A percentile compares a stretch with the other conserved stretches of the same genome.
Conservation (phyloP, 108 stramenopile species). For the Cylindrotheca fusiformis region DNA sequence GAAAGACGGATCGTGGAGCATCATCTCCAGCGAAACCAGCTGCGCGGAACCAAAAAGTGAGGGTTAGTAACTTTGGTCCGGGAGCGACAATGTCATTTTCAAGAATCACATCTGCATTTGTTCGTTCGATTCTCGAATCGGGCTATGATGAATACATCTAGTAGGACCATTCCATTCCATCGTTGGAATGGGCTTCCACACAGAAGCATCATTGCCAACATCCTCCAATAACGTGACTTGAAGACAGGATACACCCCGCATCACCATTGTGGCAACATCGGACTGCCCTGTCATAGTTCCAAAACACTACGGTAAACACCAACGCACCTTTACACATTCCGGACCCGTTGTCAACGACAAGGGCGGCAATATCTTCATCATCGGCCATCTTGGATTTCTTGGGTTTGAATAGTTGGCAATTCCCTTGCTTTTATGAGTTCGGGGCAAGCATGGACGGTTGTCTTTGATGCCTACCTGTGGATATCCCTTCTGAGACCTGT, state of each 20-base stretch:
- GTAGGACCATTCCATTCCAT: too few species aligned
- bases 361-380: conserved; percentile 93
- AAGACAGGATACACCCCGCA: not conserved
- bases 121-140: too few species aligned
- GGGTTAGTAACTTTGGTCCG: not conserved
- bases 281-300: not conserved
- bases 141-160: too few species aligned
- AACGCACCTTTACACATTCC: conserved; percentile 94
- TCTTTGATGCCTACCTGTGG: too few species aligned
- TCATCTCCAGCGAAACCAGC: conserved; percentile 95
- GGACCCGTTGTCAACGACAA: conserved; percentile 94
- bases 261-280: not conserved
- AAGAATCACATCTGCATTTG: not conserved
- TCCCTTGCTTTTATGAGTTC: not conserved
- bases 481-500: too few species aligned
- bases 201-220: too few species aligned
- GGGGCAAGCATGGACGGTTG: not conserved
- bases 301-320: not conserved
- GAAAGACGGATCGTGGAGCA: conserved; percentile 96
- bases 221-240: not conserved
- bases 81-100: not conserved
- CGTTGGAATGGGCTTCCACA: too few species aligned
- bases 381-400: conserved; percentile 72
- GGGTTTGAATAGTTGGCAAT: conserved; percentile 10
- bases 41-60: conserved; percentile 15